These are phyloP conservation scores for Diaporthe sp. DNA, from an alignment of 2,329 filamentous ascomycete species.

Conservation along the genomic window DNA sequence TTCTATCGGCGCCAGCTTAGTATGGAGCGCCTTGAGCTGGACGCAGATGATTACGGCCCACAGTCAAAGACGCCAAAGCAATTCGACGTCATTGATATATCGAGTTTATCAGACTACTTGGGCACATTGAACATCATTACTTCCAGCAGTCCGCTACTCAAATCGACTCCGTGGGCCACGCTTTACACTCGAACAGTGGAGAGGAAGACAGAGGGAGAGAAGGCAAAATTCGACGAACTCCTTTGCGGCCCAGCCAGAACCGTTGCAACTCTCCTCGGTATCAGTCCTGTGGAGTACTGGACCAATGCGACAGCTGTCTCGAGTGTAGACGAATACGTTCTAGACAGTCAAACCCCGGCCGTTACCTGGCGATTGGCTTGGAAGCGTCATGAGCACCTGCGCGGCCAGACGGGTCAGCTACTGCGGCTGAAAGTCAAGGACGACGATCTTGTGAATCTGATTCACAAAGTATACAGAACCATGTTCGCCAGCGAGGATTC, in stretches of 20 bases:
- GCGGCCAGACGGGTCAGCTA: conserved; percentile 34
- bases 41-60: conserved; percentile 55
- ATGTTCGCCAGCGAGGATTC: conserved; percentile 60
- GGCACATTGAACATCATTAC: conserved; percentile 60
- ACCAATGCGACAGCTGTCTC: conserved; percentile 60
- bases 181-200: conserved; percentile 50
- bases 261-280: conserved; percentile 62
- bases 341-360: conserved; percentile 40
- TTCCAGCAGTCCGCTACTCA: conserved; percentile 61
- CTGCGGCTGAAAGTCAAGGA: conserved; percentile 48
- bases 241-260: conserved; percentile 48
- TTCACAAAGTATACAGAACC: conserved; percentile 57
- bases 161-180: conserved; percentile 55
- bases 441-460: conserved; percentile 51
- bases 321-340: conserved; percentile 54
- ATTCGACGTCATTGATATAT: conserved; percentile 71
- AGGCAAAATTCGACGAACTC: conserved; percentile 42
- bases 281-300: conserved; percentile 63
- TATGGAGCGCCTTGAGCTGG: conserved; percentile 55
- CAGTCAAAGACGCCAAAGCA: conserved; percentile 49
- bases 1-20: conserved; percentile 58
- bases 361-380: conserved; percentile 48
- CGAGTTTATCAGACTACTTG: conserved; percentile 58
- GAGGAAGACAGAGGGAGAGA: conserved; percentile 56
- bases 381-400: conserved; percentile 43